Evolutionary conservation across 148 eudicot species (phyloP), one percentile per base, ranked within the genome.

Genomic region (Camellia granthamiana): DNA sequence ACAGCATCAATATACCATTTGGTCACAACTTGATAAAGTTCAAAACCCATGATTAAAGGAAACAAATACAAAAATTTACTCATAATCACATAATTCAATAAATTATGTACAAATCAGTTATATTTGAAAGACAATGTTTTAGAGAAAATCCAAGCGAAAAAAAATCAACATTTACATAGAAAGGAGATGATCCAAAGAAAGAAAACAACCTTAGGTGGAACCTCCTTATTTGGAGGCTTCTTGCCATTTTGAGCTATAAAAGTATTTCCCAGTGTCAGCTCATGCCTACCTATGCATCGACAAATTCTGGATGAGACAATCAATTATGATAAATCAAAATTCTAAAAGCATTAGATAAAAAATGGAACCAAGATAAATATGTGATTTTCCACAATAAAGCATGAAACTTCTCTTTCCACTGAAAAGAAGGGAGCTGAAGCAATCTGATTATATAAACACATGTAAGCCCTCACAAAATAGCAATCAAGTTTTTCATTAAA

Each of bases 211-310:
- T 92, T 88, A 11, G 99, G 97, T 73, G 90, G 87, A 83, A 93
- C 88, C 87, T 95, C 97, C 81, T 89, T 87, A 76, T 84, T 84
- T 80, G 95, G 99, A 78, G 99, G 90, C 80, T 69, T 81, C 82
- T 75, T 84, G 74, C 80, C 84, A 74, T 83, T 86, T 74, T 82
- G 86, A 41, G 85, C 85, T 47, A 81, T 77, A 80, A 95, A 95
- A 70, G 99, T 91, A 83, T 81, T 89, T 76, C 99, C 97, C 85
- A 95, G 88, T 77, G 77, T 84, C 79, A 93, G 86, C 84, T 95
- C 99, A 84, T 91, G 92, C 83, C 93, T 92, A 83, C 85, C 97
- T 93, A 81, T 62, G 79, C 75, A 89, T 66, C 23, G 23, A 63
- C 46, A 72, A 72, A 79, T 73, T 21, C 6, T 19, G 19, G 38